Conservation (phyloP, 148 eudicot genomes). For the Amaranthus cruentus region DNA sequence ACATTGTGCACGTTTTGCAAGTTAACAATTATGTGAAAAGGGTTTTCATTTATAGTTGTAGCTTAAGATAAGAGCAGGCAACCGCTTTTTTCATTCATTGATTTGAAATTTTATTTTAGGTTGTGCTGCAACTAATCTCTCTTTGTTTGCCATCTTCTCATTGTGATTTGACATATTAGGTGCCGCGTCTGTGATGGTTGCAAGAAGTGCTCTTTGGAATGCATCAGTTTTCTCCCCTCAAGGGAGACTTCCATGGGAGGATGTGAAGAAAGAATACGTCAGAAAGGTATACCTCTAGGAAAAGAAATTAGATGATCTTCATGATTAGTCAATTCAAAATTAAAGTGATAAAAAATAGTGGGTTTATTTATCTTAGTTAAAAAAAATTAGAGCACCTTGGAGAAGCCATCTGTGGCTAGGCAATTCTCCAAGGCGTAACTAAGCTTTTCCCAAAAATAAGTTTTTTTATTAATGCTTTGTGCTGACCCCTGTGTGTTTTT, state of each 20-base stretch:
- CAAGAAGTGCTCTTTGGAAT: constrained; percentile 95
- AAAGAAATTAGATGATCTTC: background rate
- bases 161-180: constrained; percentile 34
- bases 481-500: too few relatives aligned
- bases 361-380: too few relatives aligned
- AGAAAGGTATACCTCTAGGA: constrained; percentile 53
- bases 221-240: constrained; percentile 74
- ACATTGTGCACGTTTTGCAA: background rate
- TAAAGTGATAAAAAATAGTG: too few relatives aligned
- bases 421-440: too few relatives aligned
- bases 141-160: background rate
- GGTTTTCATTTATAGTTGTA: background rate
- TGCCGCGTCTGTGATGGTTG: constrained; percentile 86
- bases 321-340: too few relatives aligned
- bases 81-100: background rate
- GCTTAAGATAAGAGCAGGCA: background rate
- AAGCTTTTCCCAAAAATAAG: too few relatives aligned
- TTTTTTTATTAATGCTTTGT: too few relatives aligned
- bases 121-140: background rate
- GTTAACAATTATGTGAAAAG: background rate
- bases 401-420: too few relatives aligned
- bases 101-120: background rate
- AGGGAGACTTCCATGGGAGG: constrained; percentile 69
- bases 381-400: too few relatives aligned
- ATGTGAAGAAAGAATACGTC: constrained; percentile 67